phyloP scores from a whole-genome alignment of 169 alveolate genomes.

The Eimeria acervulina region DNA sequence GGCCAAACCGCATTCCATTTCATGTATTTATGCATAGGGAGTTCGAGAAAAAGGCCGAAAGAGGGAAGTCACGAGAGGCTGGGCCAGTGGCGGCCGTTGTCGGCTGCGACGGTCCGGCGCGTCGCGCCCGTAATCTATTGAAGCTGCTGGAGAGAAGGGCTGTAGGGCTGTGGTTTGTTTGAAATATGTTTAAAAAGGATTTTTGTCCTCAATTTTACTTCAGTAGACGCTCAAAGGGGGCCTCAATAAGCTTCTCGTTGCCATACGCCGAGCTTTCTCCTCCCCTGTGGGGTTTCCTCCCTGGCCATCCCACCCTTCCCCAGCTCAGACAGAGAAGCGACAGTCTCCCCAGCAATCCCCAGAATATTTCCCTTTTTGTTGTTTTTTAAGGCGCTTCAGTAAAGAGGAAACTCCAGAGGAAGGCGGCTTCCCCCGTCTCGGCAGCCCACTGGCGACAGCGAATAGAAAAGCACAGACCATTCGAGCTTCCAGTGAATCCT shows the following conservation, averaged over 20 bases:
- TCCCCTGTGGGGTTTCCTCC: constrained; percentile 73
- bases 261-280: background rate
- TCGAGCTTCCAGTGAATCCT: background rate
- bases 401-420: background rate
- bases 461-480: background rate
- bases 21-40: too few species aligned
- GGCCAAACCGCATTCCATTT: background rate
- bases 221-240: background rate
- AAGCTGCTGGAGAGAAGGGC: background rate
- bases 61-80: background rate
- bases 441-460: constrained; percentile 29
- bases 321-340: background rate
- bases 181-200: background rate
- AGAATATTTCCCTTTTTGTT: background rate
- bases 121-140: constrained; percentile 44
- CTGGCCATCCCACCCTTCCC: constrained; percentile 20
- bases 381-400: background rate
- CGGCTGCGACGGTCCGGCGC: constrained; percentile 76
- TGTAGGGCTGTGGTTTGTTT: background rate
- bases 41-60: background rate
- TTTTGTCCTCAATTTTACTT: background rate
- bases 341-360: background rate
- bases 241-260: constrained; percentile 6
- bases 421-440: constrained; percentile 18
- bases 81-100: constrained; percentile 65